Base-by-base conservation (phyloP, 1,139 yeast genomes). In the Meyerozyma elateridarum region DNA sequence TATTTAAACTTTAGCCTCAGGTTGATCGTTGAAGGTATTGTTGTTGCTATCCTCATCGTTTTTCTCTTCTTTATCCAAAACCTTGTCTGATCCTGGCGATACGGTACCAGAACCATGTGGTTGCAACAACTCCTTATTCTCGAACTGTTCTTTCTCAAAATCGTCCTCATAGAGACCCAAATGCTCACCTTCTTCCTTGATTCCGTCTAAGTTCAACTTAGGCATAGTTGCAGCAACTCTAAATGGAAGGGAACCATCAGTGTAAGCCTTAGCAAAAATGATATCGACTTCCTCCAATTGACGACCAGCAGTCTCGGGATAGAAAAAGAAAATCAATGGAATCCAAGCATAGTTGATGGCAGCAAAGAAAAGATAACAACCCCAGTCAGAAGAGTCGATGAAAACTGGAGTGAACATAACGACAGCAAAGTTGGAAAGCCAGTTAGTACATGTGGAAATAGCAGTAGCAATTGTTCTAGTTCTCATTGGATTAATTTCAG, bases 401-500 rank as follows among this genome's bases (percentile, higher is more conserved):
- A 70, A 71, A 25, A 70, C 55, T 1, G 79, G 79, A 9, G 79
- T 73, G 42, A 73, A 64, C 69, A 68, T 64, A 32, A 72, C 75
- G 17, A 71, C 74, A 51, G 72, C 61, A 45, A 71, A 72, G 54
- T 70, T 70, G 55, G 64, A 61, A 34, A 64, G 51, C 76, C 76
- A 70, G 59, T 73, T 72, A 38, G 76, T 52, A 44, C 64, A 59
- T 11, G 65, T 60, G 27, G 60, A 54, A 22, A 73, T 56, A 24
- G 79, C 81, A 32, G 75, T 61, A 51, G 63, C 79, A 58, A 52
- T 62, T 30, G 79, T 73, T 60, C 83, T 72, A 28, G 77, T 70
- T 50, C 72, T 65, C 52, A 74, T 64, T 9, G 83, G 80, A 47
- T 75, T 69, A 37, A 76, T 71, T 55, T 77, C 84, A 28, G 81